Conservation (phyloP, 2,329 filamentous ascomycete genomes). For the Bipolaris oryzae region DNA sequence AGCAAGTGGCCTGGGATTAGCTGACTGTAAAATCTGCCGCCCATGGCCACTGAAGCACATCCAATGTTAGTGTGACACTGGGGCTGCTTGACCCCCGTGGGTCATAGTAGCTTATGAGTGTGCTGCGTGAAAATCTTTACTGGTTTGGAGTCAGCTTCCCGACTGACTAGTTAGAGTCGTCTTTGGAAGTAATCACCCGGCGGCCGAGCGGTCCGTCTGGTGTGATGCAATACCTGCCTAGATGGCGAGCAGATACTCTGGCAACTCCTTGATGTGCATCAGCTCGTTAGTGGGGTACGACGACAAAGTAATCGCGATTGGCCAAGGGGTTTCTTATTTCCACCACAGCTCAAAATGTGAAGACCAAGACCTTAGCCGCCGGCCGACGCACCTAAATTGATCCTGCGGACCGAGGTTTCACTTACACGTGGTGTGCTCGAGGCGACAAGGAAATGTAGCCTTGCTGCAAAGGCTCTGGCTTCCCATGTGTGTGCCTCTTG, state of each 20-base stretch:
- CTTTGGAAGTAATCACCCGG: slow-evolving; percentile 34
- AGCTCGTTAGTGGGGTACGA: not conserved
- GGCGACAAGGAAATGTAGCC: not conserved
- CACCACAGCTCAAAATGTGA: not conserved
- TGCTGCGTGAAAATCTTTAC: slow-evolving; percentile 31
- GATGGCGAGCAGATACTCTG: slow-evolving; percentile 1
- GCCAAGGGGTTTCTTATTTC: not conserved
- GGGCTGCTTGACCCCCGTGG: slow-evolving; percentile 11
- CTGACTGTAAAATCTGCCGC: slow-evolving; percentile 21
- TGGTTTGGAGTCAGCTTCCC: slow-evolving; percentile 25
- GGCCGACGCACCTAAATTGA: not conserved
- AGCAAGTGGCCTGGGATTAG: slow-evolving; percentile 16
- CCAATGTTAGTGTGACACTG: slow-evolving; percentile 5
- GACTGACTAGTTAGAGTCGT: slow-evolving; percentile 22
- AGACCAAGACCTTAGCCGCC: not conserved
- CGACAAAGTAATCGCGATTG: not conserved
- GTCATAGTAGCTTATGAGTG: slow-evolving; percentile 18
- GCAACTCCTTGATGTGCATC: not conserved
- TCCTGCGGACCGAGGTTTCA: not conserved
- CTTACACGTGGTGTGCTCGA: not conserved
- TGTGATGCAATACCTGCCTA: slow-evolving; percentile 3
- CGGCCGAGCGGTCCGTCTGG: slow-evolving; percentile 41
- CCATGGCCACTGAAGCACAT: slow-evolving; percentile 27
- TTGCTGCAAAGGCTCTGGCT: not conserved
- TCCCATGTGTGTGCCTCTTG: not conserved